Evolutionary conservation across 129 eudicot species (phyloP), one percentile per base, ranked within the genome.

Genomic region (Mikania micrantha): DNA sequence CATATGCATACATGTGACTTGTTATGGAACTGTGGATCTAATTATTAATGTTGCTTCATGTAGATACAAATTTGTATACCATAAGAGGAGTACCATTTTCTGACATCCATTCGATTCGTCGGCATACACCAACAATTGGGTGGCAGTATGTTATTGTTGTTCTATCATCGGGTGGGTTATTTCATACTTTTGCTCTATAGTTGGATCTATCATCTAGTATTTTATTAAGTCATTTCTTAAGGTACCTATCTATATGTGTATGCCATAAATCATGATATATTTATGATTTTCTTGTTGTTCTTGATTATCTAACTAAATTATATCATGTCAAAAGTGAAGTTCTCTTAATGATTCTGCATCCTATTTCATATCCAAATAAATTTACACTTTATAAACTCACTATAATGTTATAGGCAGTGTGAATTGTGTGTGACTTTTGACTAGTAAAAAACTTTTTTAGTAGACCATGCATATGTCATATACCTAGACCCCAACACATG

Each of bases 141-240:
- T 94, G 99, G 99, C 97, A 89, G 71, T 94, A 86, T 60, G 72
- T 90, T n/a, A 94, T 94, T 36, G 85, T 94, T 49, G 99, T 94
- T 58, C 32, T 87, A 70, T 86, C 99, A 64, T 84, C 97, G 73
- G 99, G 99, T 94, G 75, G 64, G 66, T 13, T 21, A 32, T 71
- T 19, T 12, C 38, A 29, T 50, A 27, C 44, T 31, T 69, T 64
- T 61, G 54, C 21, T 28, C 75, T 6, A 28, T 62, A 61, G 38
- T 52, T 34, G 19, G 52, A 59, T 60, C 8, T 60, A 3, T 15
- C 34, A 42, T 49, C 25, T 49, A 49, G 2, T 49, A 49, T 45
- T 66, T 32, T 44, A 16, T n/a, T 16, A 66, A 47, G 22, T 21
- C 5, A 39, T 74, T n/a, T 64, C 19, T 64, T 25, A 61, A 53